Percentiles rank a stretch among this genome's conserved stretches.
These are phyloP conservation scores for Naegleria gruberi DNA, from an alignment of 208 protist species.

Conservation along the genomic window DNA sequence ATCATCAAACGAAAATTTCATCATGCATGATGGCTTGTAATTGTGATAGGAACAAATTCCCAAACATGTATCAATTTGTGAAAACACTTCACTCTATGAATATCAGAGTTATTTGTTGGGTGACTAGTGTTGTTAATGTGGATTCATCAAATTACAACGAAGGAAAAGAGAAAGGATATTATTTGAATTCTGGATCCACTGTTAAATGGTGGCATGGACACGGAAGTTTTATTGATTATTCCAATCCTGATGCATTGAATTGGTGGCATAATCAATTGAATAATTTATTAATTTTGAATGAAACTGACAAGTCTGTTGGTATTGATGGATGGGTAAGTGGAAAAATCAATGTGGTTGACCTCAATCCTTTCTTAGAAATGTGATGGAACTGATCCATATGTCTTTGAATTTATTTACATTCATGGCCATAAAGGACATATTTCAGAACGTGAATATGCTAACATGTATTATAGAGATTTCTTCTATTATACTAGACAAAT, in stretches of 20 bases:
- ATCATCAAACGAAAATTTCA: too few relatives aligned
- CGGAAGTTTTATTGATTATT: slow-evolving; percentile 26
- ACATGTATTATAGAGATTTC: slow-evolving; percentile 29
- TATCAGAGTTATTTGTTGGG: not conserved
- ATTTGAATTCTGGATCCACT: not conserved
- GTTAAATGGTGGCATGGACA: slow-evolving; percentile 19
- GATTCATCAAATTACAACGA: not conserved
- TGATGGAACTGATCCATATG: slow-evolving; percentile 35
- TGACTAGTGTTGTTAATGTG: not conserved
- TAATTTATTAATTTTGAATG: not conserved
- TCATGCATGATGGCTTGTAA: not conserved
- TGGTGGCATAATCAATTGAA: slow-evolving; percentile 18
- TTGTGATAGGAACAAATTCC: slow-evolving; percentile 4
- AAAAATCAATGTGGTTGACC: not conserved
- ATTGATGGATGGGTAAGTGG: slow-evolving; percentile 31
- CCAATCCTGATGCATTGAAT: slow-evolving; percentile 18
- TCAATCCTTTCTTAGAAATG: slow-evolving; percentile 14
- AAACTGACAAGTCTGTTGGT: not conserved
- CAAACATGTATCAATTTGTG: slow-evolving; percentile 22
- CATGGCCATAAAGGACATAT: slow-evolving; percentile 22
- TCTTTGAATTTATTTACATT: slow-evolving; percentile 17
- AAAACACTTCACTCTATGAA: slow-evolving; percentile 22
- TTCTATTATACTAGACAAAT: not conserved
- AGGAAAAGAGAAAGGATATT: not conserved
- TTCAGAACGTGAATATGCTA: slow-evolving; percentile 24